Base-by-base conservation (phyloP, 176 grass and related monocot species). In the Triticum monococcum region DNA sequence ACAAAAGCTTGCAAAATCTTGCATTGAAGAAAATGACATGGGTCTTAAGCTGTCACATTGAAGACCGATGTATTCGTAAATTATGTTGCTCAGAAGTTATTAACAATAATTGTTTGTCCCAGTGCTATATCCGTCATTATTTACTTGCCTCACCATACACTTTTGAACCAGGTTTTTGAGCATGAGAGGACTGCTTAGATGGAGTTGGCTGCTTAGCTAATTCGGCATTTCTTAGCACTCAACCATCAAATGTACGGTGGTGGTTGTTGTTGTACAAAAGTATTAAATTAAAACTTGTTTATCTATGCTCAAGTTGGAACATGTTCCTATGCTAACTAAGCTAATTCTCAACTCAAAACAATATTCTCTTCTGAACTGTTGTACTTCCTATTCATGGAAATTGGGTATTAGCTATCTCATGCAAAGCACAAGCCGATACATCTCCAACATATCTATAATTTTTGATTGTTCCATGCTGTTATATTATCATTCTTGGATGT, bases 21-120 rank as follows among this genome's bases (percentile, higher is more conserved):
- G 88, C 72, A 91, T 78, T 45, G 88, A 86, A 87, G 94, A 97
- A 43, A 91, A 91, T 62, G 86, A 91, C 62, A 91, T 91, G 89
- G 77, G 88, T 37, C 88, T 91, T 88, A 90, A 70, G 88, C 90
- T 43, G 76, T 94, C 48, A 90, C 75, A 79, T 86, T 94, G 37
- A 92, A 94, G 92, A 97, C 90, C 8, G 41, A 45, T 45, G 11
- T 45, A 12, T 45, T 62, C 86, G 89, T 92, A 83, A 97, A 92
- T 80, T 97, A 97, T 80, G 94, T 97, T 73, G 92, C 94, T 64
- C 94, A 97, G 63, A 97, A 97, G 94, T 92, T 94, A 88, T 56
- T 22, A 17, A 41, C 8, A 20, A 14, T 1, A 57, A 22, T 57
- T 57, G 16, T 57, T 57, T 57, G 5, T 57, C 52, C 1, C 1